Base-by-base conservation (phyloP, 1,139 yeast species). In the Pichia sp. region DNA sequence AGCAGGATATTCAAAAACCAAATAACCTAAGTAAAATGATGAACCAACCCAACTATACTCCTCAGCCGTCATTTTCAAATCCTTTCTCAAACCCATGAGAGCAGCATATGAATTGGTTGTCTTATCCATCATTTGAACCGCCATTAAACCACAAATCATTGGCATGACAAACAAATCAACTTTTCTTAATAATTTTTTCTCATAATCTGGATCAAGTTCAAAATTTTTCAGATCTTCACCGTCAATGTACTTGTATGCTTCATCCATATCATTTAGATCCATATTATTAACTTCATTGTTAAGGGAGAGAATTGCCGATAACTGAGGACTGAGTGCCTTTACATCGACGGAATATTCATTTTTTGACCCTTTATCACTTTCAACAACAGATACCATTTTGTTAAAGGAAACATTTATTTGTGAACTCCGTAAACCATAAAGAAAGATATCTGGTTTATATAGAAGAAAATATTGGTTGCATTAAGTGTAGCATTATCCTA, bases 91-190 rank as follows among this genome's bases (percentile, higher is more conserved):
- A 0, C 82, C 82, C 52, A 49, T 49, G 47, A 82, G 72, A 3
- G 84, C 73, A 4, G 85, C 85, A 50, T 74, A 76, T 23, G 81
- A 70, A 40, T 73, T 77, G 16, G 84, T 68, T n/a, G 73, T 64
- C 59, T 82, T 82, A 61, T 82, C 88, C 79, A 81, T 77, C 54
- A 74, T 77, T 61, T 81, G 86, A 41, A 73, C 68, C 16, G 79
- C 72, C 60, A 78, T 78, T 25, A 80, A 61, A 27, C 74, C 53
- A 56, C 79, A 72, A 69, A 80, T 69, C 34, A 80, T 52, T 0
- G 85, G 81, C 56, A 77, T 64, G 55, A 82, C 61, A 53, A 63
- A 73, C 24, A 71, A 44, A 59, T 80, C 85, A 38, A 79, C 75
- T 56, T 80, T 81, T 50, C 77, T 55, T 13, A 70, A 27, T 23